Percentiles rank a stretch among this genome's conserved stretches.
These are phyloP conservation scores for Hirsutella thompsonii DNA, from an alignment of 2,329 filamentous ascomycete genomes.

Conservation along the genomic window DNA sequence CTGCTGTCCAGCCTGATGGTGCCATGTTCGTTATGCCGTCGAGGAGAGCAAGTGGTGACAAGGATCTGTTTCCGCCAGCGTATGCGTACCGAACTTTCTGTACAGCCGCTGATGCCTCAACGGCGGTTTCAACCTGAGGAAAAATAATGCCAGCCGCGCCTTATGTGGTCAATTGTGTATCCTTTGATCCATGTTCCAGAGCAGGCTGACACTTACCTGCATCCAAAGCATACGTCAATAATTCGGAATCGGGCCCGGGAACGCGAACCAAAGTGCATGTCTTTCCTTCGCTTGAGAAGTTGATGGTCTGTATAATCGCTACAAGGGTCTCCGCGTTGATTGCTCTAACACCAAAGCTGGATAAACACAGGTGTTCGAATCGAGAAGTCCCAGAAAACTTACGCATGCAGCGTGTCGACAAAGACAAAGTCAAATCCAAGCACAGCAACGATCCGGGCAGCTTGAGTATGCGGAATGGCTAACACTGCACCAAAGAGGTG, in stretches of 20 bases:
- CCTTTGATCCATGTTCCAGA: too few species aligned
- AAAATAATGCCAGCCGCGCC: constrained; percentile 3
- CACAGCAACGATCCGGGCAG: background rate
- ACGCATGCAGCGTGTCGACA: constrained; percentile 2
- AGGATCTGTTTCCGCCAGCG: constrained; percentile 1
- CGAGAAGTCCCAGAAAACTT: background rate
- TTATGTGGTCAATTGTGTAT: background rate
- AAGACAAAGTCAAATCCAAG: constrained; percentile 3
- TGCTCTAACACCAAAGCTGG: background rate
- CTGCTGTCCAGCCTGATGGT: constrained; percentile 2
- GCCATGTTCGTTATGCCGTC: constrained; percentile 2
- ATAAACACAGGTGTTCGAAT: too few species aligned
- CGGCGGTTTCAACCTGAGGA: constrained; percentile 1
- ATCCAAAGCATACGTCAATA: constrained; percentile 3
- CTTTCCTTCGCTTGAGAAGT: constrained; percentile 5
- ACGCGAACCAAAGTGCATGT: constrained; percentile 4
- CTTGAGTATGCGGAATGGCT: constrained; percentile 1
- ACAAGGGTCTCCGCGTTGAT: constrained; percentile 4
- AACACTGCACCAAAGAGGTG: background rate
- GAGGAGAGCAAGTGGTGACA: constrained; percentile 1
- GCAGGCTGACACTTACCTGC: constrained; percentile 1
- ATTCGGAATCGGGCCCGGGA: constrained; percentile 1
- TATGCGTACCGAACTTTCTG: constrained; percentile 3
- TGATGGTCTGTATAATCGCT: constrained; percentile 4
- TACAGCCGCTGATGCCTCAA: constrained; percentile 1